Base-by-base conservation (phyloP, 192 early-diverging fungal species). In the Podila verticillata region DNA sequence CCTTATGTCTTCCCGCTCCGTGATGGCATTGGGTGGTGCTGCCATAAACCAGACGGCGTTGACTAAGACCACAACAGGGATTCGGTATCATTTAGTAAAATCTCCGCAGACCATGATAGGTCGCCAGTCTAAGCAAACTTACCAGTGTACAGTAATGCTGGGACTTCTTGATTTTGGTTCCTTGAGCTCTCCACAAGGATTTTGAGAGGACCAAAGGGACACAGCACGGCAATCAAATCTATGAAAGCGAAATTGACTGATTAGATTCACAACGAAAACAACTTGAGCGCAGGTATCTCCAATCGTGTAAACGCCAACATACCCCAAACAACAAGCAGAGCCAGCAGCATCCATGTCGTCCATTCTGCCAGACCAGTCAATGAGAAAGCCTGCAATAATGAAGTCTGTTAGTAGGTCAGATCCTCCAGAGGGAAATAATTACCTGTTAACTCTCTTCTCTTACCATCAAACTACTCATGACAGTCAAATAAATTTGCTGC, bases 201-300 rank as follows among this genome's bases (percentile, higher is more conserved):
- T 24, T 92, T 88, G 19, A 96, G 84, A 7, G 95, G 95, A 9
- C 95, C 95, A 88, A 93, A 96, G 0, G 95, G 95, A 82, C 94
- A 95, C 5, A 96, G 82, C n/a, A 96, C 95, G 2, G 95, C 95
- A 74, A 96, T 91, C 66, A 96, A 83, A 85, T 96, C 93, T 93
- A 70, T 6, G 54, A 44, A 4, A 66, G 5, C 51, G 15, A 30
- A 24, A 13, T 9, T 30, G 2, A 19, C 10, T 3, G 28, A 57
- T 13, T 48, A 34, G 59, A 32, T 28, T n/a, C 31, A 73, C 26
- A 6, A 29, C 28, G 32, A 36, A 20, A 20, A 22, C 15, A 36
- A 20, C 5, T 34, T 35, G 17, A 20, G 1, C 7, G 7, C 8
- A 29, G 10, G 15, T 9, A 22, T 22, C 20, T 13, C 49, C 7